These are phyloP conservation scores for Piper longum DNA, from an alignment of 164 flowering plant species.

Conservation along the genomic window DNA sequence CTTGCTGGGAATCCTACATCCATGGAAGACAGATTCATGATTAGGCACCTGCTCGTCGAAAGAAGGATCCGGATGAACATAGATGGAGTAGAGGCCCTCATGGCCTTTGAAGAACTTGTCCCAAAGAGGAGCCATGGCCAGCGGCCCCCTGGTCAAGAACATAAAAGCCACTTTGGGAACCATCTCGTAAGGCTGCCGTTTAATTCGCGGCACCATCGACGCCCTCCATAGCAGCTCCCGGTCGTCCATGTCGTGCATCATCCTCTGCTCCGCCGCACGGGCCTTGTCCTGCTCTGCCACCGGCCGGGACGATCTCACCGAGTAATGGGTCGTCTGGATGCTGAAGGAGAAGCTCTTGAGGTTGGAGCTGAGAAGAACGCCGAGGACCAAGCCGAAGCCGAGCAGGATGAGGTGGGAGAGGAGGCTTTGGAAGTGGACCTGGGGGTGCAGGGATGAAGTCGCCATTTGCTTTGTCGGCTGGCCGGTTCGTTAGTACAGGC, in stretches of 20 bases:
- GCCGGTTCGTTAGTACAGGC: neutral
- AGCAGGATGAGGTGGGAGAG: neutral
- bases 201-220: slow-evolving; percentile 29
- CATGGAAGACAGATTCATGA: slow-evolving; percentile 24
- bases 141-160: slow-evolving; percentile 36
- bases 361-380: neutral
- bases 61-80: slow-evolving; percentile 41
- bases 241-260: slow-evolving; percentile 1
- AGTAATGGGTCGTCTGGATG: neutral
- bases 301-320: neutral
- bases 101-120: slow-evolving; percentile 47
- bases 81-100: slow-evolving; percentile 38
- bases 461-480: neutral
- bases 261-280: neutral
- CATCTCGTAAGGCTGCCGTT: slow-evolving; percentile 16
- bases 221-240: slow-evolving; percentile 13
- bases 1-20: slow-evolving; percentile 48
- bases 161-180: slow-evolving; percentile 47
- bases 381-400: neutral
- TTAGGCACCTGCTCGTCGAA: slow-evolving; percentile 24
- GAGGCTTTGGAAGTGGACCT: neutral
- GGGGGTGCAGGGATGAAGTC: neutral
- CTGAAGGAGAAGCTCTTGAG: slow-evolving; percentile 3
- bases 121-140: slow-evolving; percentile 45
- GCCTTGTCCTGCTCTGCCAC: neutral